These are phyloP conservation scores for Aspergillus ochraceoroseus DNA, from an alignment of 2,329 filamentous ascomycete species.

Conservation along the genomic window DNA sequence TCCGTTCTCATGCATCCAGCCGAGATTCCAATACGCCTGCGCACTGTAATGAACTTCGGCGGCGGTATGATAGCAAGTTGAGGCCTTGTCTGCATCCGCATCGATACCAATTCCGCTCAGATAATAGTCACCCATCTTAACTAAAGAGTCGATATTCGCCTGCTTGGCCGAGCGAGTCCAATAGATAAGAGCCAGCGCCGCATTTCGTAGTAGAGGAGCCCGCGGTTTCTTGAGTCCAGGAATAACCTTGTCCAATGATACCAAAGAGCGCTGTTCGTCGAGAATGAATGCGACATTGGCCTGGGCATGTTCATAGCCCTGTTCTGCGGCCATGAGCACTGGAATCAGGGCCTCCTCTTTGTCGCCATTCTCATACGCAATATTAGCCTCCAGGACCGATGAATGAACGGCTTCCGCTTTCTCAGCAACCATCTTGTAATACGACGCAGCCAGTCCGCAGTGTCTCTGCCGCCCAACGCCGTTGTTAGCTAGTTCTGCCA, in stretches of 20 bases:
- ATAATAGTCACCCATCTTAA: conserved; percentile 99
- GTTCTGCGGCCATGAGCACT: conserved; percentile 83
- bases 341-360: conserved; percentile 72
- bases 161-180: conserved; percentile 95
- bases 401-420: conserved; percentile 68
- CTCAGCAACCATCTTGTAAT: conserved; percentile 77
- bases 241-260: conserved; percentile 54
- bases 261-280: conserved; percentile 63
- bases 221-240: conserved; percentile 43
- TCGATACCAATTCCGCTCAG: conserved; percentile 71
- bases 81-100: conserved; percentile 74
- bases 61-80: conserved; percentile 85
- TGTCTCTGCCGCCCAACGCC: conserved; percentile 75
- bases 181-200: conserved; percentile 73
- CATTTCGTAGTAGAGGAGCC: conserved; percentile 51
- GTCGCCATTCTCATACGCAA: conserved; percentile 73
- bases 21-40: conserved; percentile 93
- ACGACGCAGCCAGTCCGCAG: conserved; percentile 69
- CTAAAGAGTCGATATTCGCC: conserved; percentile 83
- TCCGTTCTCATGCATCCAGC: conserved; percentile 99
- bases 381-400: conserved; percentile 76
- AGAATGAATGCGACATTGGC: conserved; percentile 85
- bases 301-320: conserved; percentile 84
- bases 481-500: conserved; percentile 78
- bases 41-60: conserved; percentile 88